phyloP scores from a whole-genome alignment of 768 basidiomycete species.

The Zangia roseola region DNA sequence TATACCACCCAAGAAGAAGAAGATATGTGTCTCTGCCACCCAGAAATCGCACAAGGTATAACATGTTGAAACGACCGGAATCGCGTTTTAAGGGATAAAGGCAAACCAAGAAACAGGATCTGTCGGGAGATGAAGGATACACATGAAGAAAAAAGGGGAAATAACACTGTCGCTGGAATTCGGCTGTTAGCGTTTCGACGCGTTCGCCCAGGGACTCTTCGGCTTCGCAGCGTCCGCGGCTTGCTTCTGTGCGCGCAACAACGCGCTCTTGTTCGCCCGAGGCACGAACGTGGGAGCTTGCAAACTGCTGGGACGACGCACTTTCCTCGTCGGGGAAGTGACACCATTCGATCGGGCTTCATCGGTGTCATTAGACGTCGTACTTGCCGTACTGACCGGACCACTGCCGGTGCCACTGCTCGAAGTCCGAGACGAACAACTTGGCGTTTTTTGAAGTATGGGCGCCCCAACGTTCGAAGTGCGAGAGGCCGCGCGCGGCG shows the following conservation, averaged over 20 bases:
- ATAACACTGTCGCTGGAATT: not conserved
- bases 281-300: conserved; percentile 63
- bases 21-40: conserved; percentile 9
- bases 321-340: conserved; percentile 27
- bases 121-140: conserved; percentile 23
- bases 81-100: conserved; percentile 11
- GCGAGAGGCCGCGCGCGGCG: conserved; percentile 45
- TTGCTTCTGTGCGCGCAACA: conserved; percentile 67
- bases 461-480: conserved; percentile 26
- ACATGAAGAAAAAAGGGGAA: not conserved
- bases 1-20: conserved; percentile 6
- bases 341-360: conserved; percentile 15
- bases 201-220: conserved; percentile 34
- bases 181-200: conserved; percentile 22
- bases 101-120: conserved; percentile 1
- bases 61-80: conserved; percentile 15
- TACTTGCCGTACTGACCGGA: conserved; percentile 28
- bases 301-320: conserved; percentile 56
- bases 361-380: conserved; percentile 23
- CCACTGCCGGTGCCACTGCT: conserved; percentile 25
- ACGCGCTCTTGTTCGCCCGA: conserved; percentile 71
- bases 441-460: conserved; percentile 16
- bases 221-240: conserved; percentile 35
- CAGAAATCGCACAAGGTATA: conserved; percentile 18
- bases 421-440: conserved; percentile 28